Conservation (phyloP, 352 stramenopile genomes). For the Globisporangium emineosum region DNA sequence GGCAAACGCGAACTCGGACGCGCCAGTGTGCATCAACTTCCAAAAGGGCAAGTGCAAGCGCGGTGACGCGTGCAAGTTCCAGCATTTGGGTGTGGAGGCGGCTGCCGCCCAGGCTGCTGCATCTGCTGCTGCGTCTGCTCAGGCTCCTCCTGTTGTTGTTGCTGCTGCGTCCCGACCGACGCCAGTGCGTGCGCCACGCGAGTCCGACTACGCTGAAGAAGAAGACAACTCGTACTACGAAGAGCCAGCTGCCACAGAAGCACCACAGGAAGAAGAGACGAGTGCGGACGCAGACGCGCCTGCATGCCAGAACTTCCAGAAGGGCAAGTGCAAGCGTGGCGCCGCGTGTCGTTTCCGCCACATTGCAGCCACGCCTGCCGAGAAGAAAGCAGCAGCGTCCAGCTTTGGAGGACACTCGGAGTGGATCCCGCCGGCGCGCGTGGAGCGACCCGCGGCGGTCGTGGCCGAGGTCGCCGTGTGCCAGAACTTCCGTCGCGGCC, state of each 20-base stretch:
- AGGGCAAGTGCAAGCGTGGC: constrained; percentile 69
- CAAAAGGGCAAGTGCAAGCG: constrained; percentile 76
- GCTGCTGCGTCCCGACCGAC: constrained; percentile 12
- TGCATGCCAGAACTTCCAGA: constrained; percentile 64
- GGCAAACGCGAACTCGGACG: constrained; percentile 37
- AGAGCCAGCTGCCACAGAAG: not conserved
- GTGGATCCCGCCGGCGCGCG: constrained; percentile 30
- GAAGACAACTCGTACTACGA: not conserved
- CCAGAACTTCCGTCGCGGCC: constrained; percentile 44
- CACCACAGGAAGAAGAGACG: constrained; percentile 29
- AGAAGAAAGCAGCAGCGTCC: constrained; percentile 14
- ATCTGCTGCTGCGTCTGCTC: not conserved
- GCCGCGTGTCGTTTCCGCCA: constrained; percentile 59
- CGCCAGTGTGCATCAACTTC: constrained; percentile 69
- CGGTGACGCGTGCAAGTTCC: constrained; percentile 51
- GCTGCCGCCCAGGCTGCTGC: constrained; percentile 8
- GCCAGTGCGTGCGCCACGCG: constrained; percentile 12
- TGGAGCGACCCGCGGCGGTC: constrained; percentile 31
- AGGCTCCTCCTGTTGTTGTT: not conserved
- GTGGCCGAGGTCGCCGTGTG: constrained; percentile 49
- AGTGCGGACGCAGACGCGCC: constrained; percentile 43
- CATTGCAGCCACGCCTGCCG: constrained; percentile 20
- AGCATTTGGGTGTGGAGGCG: constrained; percentile 34
- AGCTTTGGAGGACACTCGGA: not conserved
- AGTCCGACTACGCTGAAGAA: constrained; percentile 11